phyloP scores from a whole-genome alignment of 306 rosid genomes.

The Sophora flavescens region DNA sequence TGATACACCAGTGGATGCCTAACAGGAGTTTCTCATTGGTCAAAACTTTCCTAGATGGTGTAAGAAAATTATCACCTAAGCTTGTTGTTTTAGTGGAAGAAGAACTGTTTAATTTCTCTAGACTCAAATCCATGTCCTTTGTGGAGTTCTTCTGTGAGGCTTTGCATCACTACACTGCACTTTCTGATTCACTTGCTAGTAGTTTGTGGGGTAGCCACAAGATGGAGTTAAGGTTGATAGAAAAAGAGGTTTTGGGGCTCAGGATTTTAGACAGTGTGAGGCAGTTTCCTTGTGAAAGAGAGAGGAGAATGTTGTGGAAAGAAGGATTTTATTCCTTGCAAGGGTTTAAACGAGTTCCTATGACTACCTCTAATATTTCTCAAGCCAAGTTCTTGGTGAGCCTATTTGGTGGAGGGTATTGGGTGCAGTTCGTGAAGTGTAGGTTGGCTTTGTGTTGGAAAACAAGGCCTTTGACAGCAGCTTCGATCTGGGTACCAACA shows the following conservation, averaged over 20 bases:
- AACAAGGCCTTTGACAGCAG: conserved; percentile 69
- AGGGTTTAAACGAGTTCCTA: conserved; percentile 55
- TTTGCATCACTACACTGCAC: conserved; percentile 67
- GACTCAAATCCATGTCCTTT: conserved; percentile 62
- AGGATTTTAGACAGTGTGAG: conserved; percentile 65
- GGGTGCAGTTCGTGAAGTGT: conserved; percentile 62
- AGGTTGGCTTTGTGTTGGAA: conserved; percentile 67
- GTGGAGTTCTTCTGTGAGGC: conserved; percentile 81
- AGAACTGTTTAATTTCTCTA: conserved; percentile 63
- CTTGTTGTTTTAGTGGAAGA: conserved; percentile 69
- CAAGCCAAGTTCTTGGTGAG: conserved; percentile 73
- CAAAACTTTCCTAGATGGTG: conserved; percentile 54
- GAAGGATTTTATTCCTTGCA: conserved; percentile 51
- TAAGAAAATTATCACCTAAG: conserved; percentile 61
- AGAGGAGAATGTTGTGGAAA: conserved; percentile 53
- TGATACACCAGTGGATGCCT: conserved; percentile 64
- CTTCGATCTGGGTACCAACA: conserved; percentile 68
- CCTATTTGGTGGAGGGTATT: conserved; percentile 65
- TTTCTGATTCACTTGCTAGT: conserved; percentile 60
- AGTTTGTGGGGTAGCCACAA: conserved; percentile 47
- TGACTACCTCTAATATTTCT: conserved; percentile 62
- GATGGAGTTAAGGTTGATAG: conserved; percentile 52
- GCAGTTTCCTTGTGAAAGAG: conserved; percentile 62
- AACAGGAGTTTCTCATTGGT: conserved; percentile 54
- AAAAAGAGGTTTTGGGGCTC: conserved; percentile 61